phyloP scores from a whole-genome alignment of 176 grass and related monocot genomes.

The Olyra latifolia region DNA sequence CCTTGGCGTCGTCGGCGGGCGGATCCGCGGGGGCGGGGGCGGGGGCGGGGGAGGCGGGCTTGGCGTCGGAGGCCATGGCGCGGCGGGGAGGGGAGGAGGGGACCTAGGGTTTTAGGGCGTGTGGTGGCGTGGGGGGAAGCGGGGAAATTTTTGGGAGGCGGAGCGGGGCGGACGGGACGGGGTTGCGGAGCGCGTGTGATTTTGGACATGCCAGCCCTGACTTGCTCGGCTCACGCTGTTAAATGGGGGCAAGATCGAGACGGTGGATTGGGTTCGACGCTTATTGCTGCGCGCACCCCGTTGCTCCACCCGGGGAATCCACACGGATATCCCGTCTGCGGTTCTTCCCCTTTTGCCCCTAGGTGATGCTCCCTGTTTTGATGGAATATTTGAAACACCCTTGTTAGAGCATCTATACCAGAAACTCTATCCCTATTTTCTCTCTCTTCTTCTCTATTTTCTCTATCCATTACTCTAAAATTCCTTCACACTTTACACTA shows the following conservation, averaged over 20 bases:
- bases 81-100: background rate
- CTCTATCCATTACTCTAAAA: too few relatives aligned
- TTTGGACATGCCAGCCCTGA: background rate
- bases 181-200: background rate
- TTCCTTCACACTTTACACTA: too few relatives aligned
- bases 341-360: background rate
- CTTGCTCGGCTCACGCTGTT: background rate
- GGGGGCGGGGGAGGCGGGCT: conserved; percentile 17
- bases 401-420: too few relatives aligned
- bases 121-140: background rate
- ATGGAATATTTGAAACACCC: too few relatives aligned
- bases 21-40: conserved; percentile 35
- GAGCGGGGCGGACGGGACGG: background rate
- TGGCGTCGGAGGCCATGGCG: conserved; percentile 51
- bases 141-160: conserved; percentile 40
- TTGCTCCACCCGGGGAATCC: background rate
- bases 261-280: background rate
- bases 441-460: too few relatives aligned
- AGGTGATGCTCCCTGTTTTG: too few relatives aligned
- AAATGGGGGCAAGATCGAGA: background rate
- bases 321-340: too few relatives aligned
- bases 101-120: conserved; percentile 54
- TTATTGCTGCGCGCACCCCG: background rate
- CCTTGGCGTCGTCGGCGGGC: conserved; percentile 41
- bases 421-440: too few relatives aligned